Conservation (phyloP, 148 eudicot species). For the Cornus florida region DNA sequence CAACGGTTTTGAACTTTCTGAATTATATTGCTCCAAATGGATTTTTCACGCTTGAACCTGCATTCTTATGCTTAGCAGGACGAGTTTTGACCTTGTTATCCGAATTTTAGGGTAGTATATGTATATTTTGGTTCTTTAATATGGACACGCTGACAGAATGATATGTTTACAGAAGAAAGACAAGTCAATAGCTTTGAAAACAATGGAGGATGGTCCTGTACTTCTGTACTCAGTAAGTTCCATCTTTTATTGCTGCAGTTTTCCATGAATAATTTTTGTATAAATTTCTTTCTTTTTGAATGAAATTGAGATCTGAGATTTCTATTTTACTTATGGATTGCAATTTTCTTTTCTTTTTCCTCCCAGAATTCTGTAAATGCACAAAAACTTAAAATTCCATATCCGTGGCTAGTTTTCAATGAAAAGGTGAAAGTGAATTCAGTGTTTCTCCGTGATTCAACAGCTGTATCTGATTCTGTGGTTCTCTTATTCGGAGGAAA, state of each 20-base stretch:
- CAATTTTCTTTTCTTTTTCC: neutral
- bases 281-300: neutral
- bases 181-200: constrained; percentile 80
- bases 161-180: constrained; percentile 68
- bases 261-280: neutral
- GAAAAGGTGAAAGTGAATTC: constrained; percentile 95
- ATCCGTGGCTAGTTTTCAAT: constrained; percentile 95
- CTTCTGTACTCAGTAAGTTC: constrained; percentile 73
- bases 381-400: constrained; percentile 70
- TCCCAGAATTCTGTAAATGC: constrained; percentile 84
- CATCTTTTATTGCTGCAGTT: constrained; percentile 9
- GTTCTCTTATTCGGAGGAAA: constrained; percentile 86
- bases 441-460: constrained; percentile 89
- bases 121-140: neutral
- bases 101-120: neutral
- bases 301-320: neutral
- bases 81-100: neutral
- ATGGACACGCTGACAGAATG: constrained; percentile 7
- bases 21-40: neutral
- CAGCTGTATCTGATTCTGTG: constrained; percentile 88
- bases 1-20: neutral
- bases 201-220: constrained; percentile 97
- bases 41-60: too few relatives aligned
- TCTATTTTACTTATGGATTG: constrained; percentile 3
- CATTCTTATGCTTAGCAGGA: neutral